Conservation (phyloP, 139 green algal species). For the Nannochloris sp. region DNA sequence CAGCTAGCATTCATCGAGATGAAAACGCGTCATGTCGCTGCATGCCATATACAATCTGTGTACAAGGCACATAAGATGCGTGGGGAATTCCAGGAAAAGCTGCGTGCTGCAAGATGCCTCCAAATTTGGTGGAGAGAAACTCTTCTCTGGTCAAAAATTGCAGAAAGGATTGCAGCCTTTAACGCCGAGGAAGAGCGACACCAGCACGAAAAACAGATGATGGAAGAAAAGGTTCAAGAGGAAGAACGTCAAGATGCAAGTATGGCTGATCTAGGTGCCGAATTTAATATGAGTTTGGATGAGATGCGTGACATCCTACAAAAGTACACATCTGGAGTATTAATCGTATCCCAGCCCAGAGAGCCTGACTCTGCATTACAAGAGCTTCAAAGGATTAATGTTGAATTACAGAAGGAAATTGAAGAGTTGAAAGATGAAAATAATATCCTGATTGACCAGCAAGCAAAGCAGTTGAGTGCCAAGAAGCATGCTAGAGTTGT, state of each 20-base stretch:
- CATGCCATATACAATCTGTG: slow-evolving; percentile 33
- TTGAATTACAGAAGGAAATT: slow-evolving; percentile 30
- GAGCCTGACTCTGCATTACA: slow-evolving; percentile 7
- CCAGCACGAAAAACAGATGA: background rate
- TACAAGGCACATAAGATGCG: slow-evolving; percentile 15
- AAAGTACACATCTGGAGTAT: slow-evolving; percentile 22
- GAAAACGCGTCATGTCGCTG: slow-evolving; percentile 20
- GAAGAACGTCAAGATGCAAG: background rate
- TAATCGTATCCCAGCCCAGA: slow-evolving; percentile 5
- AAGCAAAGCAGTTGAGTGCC: background rate
- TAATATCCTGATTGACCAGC: slow-evolving; percentile 3
- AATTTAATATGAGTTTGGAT: slow-evolving; percentile 7
- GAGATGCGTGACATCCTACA: slow-evolving; percentile 5
- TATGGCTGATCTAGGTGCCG: background rate
- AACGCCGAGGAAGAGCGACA: background rate
- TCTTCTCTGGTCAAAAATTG: background rate
- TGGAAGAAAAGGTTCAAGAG: background rate
- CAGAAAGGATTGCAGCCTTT: background rate
- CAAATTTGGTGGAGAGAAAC: slow-evolving; percentile 42
- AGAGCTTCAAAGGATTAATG: background rate
- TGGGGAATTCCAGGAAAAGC: background rate
- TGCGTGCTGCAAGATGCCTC: slow-evolving; percentile 19
- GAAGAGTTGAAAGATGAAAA: slow-evolving; percentile 33
- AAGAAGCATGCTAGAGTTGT: background rate
- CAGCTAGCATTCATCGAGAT: slow-evolving; percentile 22